Percentiles rank a stretch among this genome's conserved stretches.
Conservation (phyloP, 2,329 filamentous ascomycete species). For the Metarhizium robertsii region DNA sequence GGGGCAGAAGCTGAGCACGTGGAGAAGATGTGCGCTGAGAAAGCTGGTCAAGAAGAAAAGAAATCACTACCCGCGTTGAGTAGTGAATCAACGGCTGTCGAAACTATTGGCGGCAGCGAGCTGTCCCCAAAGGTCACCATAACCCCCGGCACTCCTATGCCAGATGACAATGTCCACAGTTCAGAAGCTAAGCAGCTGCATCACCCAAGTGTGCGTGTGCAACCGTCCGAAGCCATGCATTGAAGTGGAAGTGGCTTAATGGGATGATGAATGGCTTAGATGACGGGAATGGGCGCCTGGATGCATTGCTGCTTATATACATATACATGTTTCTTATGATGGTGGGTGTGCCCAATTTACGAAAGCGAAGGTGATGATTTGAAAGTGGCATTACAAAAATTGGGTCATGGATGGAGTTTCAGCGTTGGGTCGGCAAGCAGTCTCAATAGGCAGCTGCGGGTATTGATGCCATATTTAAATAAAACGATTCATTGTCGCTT, state of each 20-base stretch:
- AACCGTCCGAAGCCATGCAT: slow-evolving; percentile 23
- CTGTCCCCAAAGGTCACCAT: slow-evolving; percentile 7
- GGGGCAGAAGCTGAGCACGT: slow-evolving; percentile 22
- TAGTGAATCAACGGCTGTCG: slow-evolving; percentile 5
- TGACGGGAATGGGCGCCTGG: background rate
- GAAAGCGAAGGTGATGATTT: background rate
- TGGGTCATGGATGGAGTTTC: background rate
- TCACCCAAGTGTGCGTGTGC: slow-evolving; percentile 26
- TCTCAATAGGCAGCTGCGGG: background rate
- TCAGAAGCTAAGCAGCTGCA: slow-evolving; percentile 36
- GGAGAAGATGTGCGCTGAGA: slow-evolving; percentile 12
- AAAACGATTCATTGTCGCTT: background rate
- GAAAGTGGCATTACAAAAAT: background rate
- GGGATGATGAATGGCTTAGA: background rate
- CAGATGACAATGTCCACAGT: slow-evolving; percentile 18
- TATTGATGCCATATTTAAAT: background rate
- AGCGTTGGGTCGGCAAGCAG: background rate
- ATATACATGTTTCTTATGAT: no score
- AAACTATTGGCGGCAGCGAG: background rate
- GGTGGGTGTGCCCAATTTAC: no score
- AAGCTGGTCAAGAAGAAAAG: background rate
- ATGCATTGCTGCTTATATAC: no score
- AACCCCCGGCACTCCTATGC: slow-evolving; percentile 31
- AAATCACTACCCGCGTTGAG: background rate
- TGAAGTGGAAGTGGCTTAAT: slow-evolving; percentile 11